These are phyloP conservation scores for Rhododendron mucronatum DNA, from an alignment of 148 eudicot genomes.

Conservation along the genomic window DNA sequence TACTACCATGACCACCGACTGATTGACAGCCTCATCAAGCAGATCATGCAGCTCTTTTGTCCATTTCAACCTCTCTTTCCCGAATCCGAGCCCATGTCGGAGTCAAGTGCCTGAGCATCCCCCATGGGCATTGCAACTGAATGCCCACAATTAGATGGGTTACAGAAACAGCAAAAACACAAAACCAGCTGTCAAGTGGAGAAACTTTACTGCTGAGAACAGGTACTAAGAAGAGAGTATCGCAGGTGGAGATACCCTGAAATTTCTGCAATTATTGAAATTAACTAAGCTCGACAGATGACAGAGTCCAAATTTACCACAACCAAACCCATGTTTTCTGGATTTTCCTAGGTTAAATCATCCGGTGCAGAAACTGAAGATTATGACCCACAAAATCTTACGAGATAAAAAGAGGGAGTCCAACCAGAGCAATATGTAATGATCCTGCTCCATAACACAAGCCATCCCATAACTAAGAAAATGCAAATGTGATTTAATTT, in stretches of 20 bases:
- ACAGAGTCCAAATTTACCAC: slow-evolving; percentile 14
- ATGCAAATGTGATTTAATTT: not conserved
- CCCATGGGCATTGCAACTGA: slow-evolving; percentile 14
- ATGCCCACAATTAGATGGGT: not conserved
- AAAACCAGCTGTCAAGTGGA: slow-evolving; percentile 5
- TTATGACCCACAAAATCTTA: not conserved
- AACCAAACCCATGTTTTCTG: not conserved
- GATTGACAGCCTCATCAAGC: slow-evolving; percentile 45
- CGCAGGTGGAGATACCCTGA: slow-evolving; percentile 17
- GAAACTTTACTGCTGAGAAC: slow-evolving; percentile 17
- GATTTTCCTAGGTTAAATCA: slow-evolving; percentile 16
- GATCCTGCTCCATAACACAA: not conserved
- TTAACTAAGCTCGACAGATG: slow-evolving; percentile 20
- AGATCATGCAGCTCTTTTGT: slow-evolving; percentile 38
- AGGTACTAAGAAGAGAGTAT: slow-evolving; percentile 17
- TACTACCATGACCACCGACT: slow-evolving; percentile 49
- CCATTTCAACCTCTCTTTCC: slow-evolving; percentile 46
- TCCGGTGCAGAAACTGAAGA: slow-evolving; percentile 31
- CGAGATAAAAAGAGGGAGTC: slow-evolving; percentile 1
- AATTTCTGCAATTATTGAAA: slow-evolving; percentile 22
- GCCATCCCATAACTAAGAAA: not conserved
- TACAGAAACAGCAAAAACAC: not conserved
- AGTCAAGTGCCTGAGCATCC: slow-evolving; percentile 7
- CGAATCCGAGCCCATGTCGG: slow-evolving; percentile 25
- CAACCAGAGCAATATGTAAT: not conserved